Percentiles rank a stretch among this genome's conserved stretches.
phyloP scores from a whole-genome alignment of 805 yeast genomes.

The Cyberlindnera nakhonratchasimensis region DNA sequence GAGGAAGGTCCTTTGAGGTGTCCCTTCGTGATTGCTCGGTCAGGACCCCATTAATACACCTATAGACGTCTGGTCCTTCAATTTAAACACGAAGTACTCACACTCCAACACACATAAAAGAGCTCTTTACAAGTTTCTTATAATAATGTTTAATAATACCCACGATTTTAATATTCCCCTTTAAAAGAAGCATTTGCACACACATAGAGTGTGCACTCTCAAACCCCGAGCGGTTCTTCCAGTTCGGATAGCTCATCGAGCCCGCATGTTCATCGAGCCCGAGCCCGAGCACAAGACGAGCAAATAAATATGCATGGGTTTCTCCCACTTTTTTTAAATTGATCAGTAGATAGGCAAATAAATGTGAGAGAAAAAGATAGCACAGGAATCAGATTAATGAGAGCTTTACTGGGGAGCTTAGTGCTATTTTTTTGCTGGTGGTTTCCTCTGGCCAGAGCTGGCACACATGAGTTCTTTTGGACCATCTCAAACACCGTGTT shows the following conservation, averaged over 20 bases:
- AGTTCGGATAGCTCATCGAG: no score
- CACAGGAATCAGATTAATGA: neutral
- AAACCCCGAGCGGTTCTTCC: neutral
- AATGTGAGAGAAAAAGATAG: neutral
- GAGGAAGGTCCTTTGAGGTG: no score
- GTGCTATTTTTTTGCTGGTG: neutral
- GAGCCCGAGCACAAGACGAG: neutral
- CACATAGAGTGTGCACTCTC: no score
- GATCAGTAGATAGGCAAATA: neutral
- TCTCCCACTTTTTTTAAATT: neutral
- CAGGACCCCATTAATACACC: no score
- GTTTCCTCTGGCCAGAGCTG: neutral
- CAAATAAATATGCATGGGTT: neutral
- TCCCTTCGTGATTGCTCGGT: no score
- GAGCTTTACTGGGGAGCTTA: neutral
- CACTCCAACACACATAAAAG: neutral
- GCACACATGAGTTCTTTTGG: conserved; percentile 35
- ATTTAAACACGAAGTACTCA: no score
- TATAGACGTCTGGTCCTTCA: no score
- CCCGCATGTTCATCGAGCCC: no score
- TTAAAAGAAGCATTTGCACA: no score
- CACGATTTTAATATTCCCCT: no score
- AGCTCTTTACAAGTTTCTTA: no score
- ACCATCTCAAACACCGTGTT: conserved; percentile 36
- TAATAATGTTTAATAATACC: no score